phyloP scores from a whole-genome alignment of 495 filamentous ascomycete species.

The Barbatosphaeria neglecta region DNA sequence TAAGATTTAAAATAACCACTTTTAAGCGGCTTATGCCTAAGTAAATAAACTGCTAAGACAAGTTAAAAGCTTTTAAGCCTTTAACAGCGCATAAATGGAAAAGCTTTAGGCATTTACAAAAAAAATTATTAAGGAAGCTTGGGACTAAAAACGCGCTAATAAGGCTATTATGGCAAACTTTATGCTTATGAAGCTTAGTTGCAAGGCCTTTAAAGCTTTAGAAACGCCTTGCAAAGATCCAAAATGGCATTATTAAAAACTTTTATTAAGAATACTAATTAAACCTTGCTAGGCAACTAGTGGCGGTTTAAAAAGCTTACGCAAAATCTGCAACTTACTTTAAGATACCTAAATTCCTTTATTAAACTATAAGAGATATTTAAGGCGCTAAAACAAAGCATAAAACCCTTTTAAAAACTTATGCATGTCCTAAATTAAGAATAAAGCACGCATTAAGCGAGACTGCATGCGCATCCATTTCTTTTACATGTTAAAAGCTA shows the following conservation, averaged over 20 bases:
- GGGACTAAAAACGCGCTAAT: not conserved
- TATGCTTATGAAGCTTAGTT: not conserved
- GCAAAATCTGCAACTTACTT: not conserved
- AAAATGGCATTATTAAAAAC: not conserved
- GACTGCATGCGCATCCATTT: no score
- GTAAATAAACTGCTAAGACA: not conserved
- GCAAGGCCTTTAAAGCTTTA: not conserved
- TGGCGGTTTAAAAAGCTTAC: not conserved
- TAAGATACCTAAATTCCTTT: not conserved
- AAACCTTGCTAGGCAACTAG: not conserved
- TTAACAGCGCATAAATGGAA: not conserved
- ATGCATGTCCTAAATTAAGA: no score
- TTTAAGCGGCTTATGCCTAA: not conserved
- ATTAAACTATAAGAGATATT: not conserved
- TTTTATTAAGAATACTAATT: not conserved
- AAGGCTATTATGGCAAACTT: not conserved
- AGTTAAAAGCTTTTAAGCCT: not conserved
- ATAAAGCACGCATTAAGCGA: no score
- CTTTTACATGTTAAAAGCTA: no score
- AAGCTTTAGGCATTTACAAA: not conserved
- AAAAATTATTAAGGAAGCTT: not conserved
- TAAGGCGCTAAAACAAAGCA: not conserved
- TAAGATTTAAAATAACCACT: no score
- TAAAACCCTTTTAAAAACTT: no score
- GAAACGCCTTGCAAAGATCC: not conserved